These are phyloP conservation scores for Exserohilum rostratum DNA, from an alignment of 2,329 filamentous ascomycete genomes.

Conservation along the genomic window DNA sequence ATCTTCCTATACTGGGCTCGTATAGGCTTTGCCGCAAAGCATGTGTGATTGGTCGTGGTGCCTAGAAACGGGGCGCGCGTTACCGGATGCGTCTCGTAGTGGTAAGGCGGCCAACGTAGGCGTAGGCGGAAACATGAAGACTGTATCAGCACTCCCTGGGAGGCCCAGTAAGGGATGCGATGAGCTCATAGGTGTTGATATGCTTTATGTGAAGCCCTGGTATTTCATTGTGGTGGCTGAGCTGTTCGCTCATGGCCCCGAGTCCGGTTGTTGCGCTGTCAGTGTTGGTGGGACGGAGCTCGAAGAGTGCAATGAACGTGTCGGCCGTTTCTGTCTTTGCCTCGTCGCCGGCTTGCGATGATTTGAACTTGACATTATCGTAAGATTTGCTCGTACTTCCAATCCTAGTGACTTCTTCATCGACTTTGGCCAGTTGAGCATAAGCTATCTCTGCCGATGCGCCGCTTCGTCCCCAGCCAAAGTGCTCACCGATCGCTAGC, in stretches of 20 bases:
- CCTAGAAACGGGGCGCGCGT: conserved; percentile 17
- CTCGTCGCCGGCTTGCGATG: background rate
- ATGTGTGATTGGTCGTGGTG: conserved; percentile 18
- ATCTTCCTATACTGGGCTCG: conserved; percentile 10
- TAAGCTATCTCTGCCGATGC: background rate
- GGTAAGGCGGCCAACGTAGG: conserved; percentile 17
- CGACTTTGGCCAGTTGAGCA: background rate
- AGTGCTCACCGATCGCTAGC: background rate
- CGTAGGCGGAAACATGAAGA: conserved; percentile 7
- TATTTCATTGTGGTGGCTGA: background rate
- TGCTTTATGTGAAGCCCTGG: conserved; percentile 1
- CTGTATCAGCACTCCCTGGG: conserved; percentile 5
- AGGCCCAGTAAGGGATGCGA: conserved; percentile 2
- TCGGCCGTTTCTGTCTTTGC: background rate
- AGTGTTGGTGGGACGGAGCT: background rate
- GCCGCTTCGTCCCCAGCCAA: background rate
- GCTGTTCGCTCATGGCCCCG: background rate
- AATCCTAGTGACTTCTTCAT: conserved; percentile 6
- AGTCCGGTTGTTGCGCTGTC: background rate
- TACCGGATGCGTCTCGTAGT: conserved; percentile 17
- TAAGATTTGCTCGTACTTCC: conserved; percentile 22
- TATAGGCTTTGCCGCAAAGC: conserved; percentile 11
- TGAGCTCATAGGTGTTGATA: conserved; percentile 6
- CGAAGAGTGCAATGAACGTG: conserved; percentile 8
- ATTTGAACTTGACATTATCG: conserved; percentile 9